phyloP scores from a whole-genome alignment of 2,329 filamentous ascomycete genomes.

The Diaporthe velutina region DNA sequence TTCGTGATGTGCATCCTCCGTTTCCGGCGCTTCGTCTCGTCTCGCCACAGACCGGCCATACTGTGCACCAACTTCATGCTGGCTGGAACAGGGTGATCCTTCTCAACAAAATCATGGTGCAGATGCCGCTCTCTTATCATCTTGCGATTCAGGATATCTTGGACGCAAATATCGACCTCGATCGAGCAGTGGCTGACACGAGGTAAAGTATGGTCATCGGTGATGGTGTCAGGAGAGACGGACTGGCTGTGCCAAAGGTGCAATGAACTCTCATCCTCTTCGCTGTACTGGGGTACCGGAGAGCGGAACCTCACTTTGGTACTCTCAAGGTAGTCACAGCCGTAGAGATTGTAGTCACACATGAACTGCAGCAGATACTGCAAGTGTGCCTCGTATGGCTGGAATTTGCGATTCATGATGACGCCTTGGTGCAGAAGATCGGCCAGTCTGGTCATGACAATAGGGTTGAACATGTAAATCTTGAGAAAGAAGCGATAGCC shows the following conservation, averaged over 20 bases:
- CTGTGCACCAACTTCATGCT: constrained; percentile 89
- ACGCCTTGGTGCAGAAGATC: constrained; percentile 90
- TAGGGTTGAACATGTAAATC: constrained; percentile 91
- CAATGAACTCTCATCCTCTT: constrained; percentile 65
- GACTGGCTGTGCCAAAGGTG: constrained; percentile 87
- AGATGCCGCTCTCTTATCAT: constrained; percentile 81
- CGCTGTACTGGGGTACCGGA: constrained; percentile 79
- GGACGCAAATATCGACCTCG: constrained; percentile 89
- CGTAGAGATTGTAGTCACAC: constrained; percentile 97
- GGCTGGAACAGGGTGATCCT: constrained; percentile 69
- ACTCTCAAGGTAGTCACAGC: constrained; percentile 87
- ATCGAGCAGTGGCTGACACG: constrained; percentile 89
- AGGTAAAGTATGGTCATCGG: constrained; percentile 74
- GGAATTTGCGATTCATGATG: constrained; percentile 85
- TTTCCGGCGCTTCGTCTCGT: constrained; percentile 86
- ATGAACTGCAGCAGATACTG: constrained; percentile 97
- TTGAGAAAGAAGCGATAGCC: constrained; percentile 94
- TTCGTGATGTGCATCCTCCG: constrained; percentile 74
- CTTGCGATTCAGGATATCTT: constrained; percentile 87
- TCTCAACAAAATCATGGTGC: constrained; percentile 90
- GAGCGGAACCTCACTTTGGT: constrained; percentile 78
- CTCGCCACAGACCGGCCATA: constrained; percentile 93
- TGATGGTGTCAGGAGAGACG: constrained; percentile 70
- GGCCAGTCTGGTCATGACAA: constrained; percentile 86
- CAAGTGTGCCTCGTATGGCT: constrained; percentile 94